Evolutionary conservation across 1,139 yeast species (phyloP), one percentile per base, ranked within the genome.

Genomic region (Dujonia santamariae): DNA sequence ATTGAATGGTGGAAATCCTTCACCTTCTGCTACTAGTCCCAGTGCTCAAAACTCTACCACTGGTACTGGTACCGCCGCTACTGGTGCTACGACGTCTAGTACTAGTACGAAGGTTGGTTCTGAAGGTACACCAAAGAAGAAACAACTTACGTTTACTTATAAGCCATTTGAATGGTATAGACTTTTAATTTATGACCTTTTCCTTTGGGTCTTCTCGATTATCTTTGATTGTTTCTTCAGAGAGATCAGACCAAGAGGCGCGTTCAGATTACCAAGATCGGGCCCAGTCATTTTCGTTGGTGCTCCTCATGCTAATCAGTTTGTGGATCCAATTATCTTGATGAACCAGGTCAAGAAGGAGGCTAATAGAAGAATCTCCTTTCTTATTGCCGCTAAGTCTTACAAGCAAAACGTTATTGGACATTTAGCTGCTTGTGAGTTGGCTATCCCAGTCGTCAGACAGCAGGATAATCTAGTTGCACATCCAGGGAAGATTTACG

Each of bases 231-330:
- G 72, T 40, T 92, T 92, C 64, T 92, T 92, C 60, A 67, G 97
- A 43, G 96, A 90, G 53, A 85, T 90, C 44, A 71, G 90, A 40
- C 83, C 96, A 3, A 72, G 98, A 41, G 97, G 97, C 3, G 94
- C 96, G 1, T 90, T 81, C 63, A 71, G 90, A 37, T 75, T 92
- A 37, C 97, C 98, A 3, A 69, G 75, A 27, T 56, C 71, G 8
- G 97, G 96, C 1, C 95, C 97, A 0, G 80, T 88, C 16, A 88
- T 92, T 38, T 86, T 92, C 53, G 97, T 92, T 29, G 97, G 94
- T 2, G 98, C 97, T 7, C 97, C 97, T 7, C 98, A 90, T 63
- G 96, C 96, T 23, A 92, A 90, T 59, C 98, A 90, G 57, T 92
- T 92, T 50, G 94, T 90, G 25, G 98, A 92, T 53, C 96, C 97